These are phyloP conservation scores for Toxoplasma gondii DNA, from an alignment of 169 alveolate species.

Conservation along the genomic window DNA sequence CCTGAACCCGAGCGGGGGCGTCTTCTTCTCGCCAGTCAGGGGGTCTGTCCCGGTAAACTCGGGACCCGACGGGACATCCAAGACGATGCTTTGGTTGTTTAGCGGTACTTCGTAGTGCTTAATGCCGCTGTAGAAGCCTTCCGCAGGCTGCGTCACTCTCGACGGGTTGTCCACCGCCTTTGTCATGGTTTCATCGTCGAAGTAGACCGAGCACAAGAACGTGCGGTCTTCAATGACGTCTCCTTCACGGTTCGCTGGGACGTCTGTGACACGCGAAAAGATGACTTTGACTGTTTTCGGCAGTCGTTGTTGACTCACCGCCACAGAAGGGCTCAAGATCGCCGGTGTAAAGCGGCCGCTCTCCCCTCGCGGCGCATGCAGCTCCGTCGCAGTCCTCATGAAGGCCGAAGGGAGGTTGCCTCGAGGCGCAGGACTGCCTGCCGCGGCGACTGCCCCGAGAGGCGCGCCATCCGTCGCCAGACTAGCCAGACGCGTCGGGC, in stretches of 20 bases:
- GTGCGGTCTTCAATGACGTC: constrained; percentile 32
- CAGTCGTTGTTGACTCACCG: not conserved
- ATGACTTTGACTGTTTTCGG: not conserved
- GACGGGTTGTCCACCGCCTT: not conserved
- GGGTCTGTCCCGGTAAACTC: not conserved
- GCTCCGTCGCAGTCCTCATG: not conserved
- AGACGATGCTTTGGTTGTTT: not conserved
- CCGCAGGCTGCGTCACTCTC: not conserved
- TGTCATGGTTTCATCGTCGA: not conserved
- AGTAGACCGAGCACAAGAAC: constrained; percentile 16
- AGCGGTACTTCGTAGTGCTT: not conserved
- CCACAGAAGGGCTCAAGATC: not conserved
- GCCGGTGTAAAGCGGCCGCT: not conserved
- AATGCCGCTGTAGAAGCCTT: constrained; percentile 16
- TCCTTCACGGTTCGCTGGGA: constrained; percentile 1
- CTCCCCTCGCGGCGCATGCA: not conserved
- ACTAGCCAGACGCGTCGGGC: not conserved
- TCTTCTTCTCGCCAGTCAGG: constrained; percentile 4
- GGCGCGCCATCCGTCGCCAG: not conserved
- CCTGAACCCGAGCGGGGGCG: not conserved
- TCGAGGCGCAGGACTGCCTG: not conserved
- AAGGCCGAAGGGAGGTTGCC: not conserved
- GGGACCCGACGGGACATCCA: not conserved
- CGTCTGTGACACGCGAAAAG: not conserved
- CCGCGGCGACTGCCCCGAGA: not conserved